A percentile compares a stretch with the other conserved stretches of the same genome.
Conservation (phyloP, 352 stramenopile genomes). For the Phytophthora ramorum region DNA sequence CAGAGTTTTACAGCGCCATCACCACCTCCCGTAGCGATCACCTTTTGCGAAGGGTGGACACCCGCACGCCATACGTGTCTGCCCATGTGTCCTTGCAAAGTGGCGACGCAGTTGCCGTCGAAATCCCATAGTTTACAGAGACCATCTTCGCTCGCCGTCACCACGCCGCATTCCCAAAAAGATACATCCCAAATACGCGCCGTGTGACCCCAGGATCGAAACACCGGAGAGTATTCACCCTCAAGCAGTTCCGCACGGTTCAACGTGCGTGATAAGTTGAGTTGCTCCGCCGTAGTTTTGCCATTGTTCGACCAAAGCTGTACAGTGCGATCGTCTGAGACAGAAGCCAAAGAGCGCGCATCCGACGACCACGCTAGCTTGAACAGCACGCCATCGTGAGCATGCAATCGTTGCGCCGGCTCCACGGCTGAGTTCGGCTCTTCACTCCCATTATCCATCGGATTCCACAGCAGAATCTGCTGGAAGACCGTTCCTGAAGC, state of each 20-base stretch:
- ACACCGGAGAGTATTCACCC: slow-evolving; percentile 53
- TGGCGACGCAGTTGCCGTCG: slow-evolving; percentile 68
- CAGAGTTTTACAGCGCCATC: slow-evolving; percentile 86
- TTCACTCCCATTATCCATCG: slow-evolving; percentile 29
- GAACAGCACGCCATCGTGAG: slow-evolving; percentile 88
- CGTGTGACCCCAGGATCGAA: slow-evolving; percentile 82
- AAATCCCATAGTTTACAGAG: slow-evolving; percentile 79
- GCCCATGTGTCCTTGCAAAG: slow-evolving; percentile 75
- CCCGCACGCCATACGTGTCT: slow-evolving; percentile 83
- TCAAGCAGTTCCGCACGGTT: slow-evolving; percentile 25
- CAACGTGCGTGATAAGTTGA: slow-evolving; percentile 6
- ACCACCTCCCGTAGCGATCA: slow-evolving; percentile 77
- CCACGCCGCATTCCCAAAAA: slow-evolving; percentile 56
- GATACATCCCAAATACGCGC: slow-evolving; percentile 89
- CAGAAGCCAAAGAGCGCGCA: slow-evolving; percentile 71
- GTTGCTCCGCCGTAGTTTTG: slow-evolving; percentile 13
- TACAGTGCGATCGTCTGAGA: slow-evolving; percentile 87
- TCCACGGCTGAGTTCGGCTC: slow-evolving; percentile 23
- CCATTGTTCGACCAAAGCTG: slow-evolving; percentile 77
- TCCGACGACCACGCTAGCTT: slow-evolving; percentile 82
- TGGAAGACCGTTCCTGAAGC: slow-evolving; percentile 89
- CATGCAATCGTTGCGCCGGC: slow-evolving; percentile 71
- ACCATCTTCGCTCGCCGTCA: slow-evolving; percentile 82
- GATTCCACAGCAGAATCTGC: slow-evolving; percentile 85
- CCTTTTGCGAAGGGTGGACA: slow-evolving; percentile 52